These are phyloP conservation scores for Amanita fuliginea DNA, from an alignment of 768 basidiomycete species.

Conservation along the genomic window DNA sequence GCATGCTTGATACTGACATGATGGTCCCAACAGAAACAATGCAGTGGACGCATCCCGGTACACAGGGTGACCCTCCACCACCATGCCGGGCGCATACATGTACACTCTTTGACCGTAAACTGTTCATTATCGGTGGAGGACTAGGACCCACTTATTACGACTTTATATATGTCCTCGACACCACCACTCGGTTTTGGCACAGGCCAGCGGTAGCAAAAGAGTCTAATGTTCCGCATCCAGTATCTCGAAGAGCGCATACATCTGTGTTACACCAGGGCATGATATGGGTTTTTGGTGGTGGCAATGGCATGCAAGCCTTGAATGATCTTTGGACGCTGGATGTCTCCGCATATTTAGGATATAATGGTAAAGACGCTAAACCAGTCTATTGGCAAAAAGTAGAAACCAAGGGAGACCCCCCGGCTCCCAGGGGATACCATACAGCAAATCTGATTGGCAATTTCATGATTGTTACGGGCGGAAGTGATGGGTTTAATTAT, in stretches of 20 bases:
- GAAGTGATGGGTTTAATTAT: slow-evolving; percentile 82
- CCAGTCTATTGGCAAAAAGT: slow-evolving; percentile 33
- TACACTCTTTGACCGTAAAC: slow-evolving; percentile 68
- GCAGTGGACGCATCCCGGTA: slow-evolving; percentile 78
- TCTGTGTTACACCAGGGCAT: slow-evolving; percentile 61
- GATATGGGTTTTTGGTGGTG: slow-evolving; percentile 89
- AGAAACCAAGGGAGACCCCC: slow-evolving; percentile 42
- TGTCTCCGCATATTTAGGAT: slow-evolving; percentile 23
- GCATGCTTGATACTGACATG: neutral
- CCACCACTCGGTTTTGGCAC: slow-evolving; percentile 56
- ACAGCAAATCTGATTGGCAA: slow-evolving; percentile 80
- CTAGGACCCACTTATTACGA: slow-evolving; percentile 77
- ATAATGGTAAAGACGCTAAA: slow-evolving; percentile 9
- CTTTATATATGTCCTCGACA: slow-evolving; percentile 75
- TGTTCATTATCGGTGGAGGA: slow-evolving; percentile 84
- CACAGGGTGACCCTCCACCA: slow-evolving; percentile 67
- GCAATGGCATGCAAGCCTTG: slow-evolving; percentile 82
- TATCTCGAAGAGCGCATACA: slow-evolving; percentile 80
- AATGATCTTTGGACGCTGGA: slow-evolving; percentile 89
- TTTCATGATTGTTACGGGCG: slow-evolving; percentile 83
- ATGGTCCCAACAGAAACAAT: slow-evolving; percentile 55
- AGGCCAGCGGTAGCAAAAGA: slow-evolving; percentile 26
- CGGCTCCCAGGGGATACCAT: slow-evolving; percentile 75
- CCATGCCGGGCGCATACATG: slow-evolving; percentile 84
- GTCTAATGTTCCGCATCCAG: slow-evolving; percentile 26